A percentile compares a stretch with the other conserved stretches of the same genome.
phyloP scores from a whole-genome alignment of 371 early-diverging fungal genomes.

The Mitosporidium daphniae region DNA sequence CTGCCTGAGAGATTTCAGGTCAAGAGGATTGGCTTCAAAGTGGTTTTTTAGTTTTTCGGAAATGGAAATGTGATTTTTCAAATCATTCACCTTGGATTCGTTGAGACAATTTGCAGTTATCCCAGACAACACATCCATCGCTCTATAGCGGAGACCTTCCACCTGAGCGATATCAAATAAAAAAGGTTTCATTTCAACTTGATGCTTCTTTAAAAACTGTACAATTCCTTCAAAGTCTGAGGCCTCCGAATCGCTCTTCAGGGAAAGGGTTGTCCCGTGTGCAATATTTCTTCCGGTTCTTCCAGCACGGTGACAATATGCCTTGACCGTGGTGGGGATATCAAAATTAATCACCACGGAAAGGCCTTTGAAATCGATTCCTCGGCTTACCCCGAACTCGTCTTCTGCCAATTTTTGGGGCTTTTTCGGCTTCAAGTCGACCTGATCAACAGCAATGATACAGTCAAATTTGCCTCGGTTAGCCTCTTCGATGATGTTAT shows the following conservation, averaged over 20 bases:
- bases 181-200: slow-evolving; percentile 25
- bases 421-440: slow-evolving; percentile 6
- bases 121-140: slow-evolving; percentile 37
- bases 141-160: slow-evolving; percentile 52
- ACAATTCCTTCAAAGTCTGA: slow-evolving; percentile 2
- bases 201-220: slow-evolving; percentile 4
- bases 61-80: slow-evolving; percentile 56
- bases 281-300: slow-evolving; percentile 31
- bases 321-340: slow-evolving; percentile 43
- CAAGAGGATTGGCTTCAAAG: slow-evolving; percentile 73
- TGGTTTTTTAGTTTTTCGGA: slow-evolving; percentile 62
- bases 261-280: slow-evolving; percentile 6
- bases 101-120: slow-evolving; percentile 31
- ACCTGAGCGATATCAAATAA: slow-evolving; percentile 47
- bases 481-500: slow-evolving; percentile 74
- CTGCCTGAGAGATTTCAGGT: slow-evolving; percentile 53
- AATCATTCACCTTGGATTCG: slow-evolving; percentile 56
- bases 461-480: slow-evolving; percentile 77
- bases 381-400: slow-evolving; percentile 77
- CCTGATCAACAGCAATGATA: slow-evolving; percentile 59
- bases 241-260: slow-evolving; percentile 1
- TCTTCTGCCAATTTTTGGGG: slow-evolving; percentile 12
- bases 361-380: slow-evolving; percentile 72
- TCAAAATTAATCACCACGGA: slow-evolving; percentile 88
- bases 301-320: slow-evolving; percentile 80